These are phyloP conservation scores for Cairneyella variabilis DNA, from an alignment of 495 filamentous ascomycete genomes.

Conservation along the genomic window DNA sequence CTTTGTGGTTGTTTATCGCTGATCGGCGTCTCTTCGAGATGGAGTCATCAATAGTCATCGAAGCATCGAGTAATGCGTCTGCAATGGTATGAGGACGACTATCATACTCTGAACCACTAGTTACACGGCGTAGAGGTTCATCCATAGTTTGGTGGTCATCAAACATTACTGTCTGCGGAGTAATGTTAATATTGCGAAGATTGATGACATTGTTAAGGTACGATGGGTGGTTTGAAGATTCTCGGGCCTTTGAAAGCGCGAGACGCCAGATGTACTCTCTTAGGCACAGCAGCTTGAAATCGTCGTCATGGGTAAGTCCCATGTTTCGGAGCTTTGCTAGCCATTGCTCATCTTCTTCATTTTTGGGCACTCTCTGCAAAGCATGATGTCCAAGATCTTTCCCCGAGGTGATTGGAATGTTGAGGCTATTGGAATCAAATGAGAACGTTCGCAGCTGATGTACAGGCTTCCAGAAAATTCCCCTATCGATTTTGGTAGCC, in stretches of 20 bases:
- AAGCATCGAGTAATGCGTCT: conserved; percentile 89
- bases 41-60: conserved; percentile 76
- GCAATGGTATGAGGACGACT: conserved; percentile 69
- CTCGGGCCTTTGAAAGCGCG: conserved; percentile 52
- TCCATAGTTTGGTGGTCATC: conserved; percentile 59
- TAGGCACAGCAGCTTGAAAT: conserved; percentile 82
- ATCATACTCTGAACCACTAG: conserved; percentile 12
- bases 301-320: conserved; percentile 80
- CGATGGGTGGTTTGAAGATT: conserved; percentile 35
- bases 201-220: conserved; percentile 65
- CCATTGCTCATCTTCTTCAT: conserved; percentile 98
- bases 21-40: conserved; percentile 53
- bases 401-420: conserved; percentile 40
- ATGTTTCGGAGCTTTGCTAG: conserved; percentile 76
- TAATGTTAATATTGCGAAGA: conserved; percentile 66
- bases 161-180: conserved; percentile 87
- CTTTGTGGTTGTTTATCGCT: conserved; percentile 48
- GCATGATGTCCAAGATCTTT: conserved; percentile 36
- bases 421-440: conserved; percentile 50
- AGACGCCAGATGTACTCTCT: conserved; percentile 91
- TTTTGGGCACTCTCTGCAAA: conserved; percentile 55
- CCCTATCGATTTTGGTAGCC: conserved; percentile 75
- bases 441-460: conserved; percentile 63
- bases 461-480: conserved; percentile 79
- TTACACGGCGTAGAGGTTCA: conserved; percentile 32